phyloP scores from a whole-genome alignment of 257 asterid genomes.

The Solanum pinnatisectum region DNA sequence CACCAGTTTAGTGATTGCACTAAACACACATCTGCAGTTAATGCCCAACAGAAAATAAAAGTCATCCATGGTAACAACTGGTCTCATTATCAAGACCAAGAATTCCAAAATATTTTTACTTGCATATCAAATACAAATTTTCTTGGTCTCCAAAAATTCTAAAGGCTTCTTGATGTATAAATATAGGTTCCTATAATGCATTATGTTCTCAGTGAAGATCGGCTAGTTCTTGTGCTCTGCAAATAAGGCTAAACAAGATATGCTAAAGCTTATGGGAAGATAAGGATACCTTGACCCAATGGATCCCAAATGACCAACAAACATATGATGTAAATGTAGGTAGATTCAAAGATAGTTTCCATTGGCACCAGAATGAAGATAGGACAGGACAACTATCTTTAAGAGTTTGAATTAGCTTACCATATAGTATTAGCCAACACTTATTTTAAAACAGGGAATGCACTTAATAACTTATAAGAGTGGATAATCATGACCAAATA shows the following conservation, averaged over 20 bases:
- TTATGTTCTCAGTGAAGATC: not conserved
- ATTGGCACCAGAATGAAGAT: not conserved
- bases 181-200: not conserved
- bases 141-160: not conserved
- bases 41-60: not conserved
- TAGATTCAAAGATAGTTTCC: not conserved
- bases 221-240: not conserved
- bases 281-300: not conserved
- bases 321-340: not conserved
- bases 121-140: not conserved
- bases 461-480: not conserved
- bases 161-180: not conserved
- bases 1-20: slow-evolving; percentile 72
- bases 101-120: not conserved
- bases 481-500: not conserved
- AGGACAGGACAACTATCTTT: not conserved
- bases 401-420: not conserved
- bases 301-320: not conserved
- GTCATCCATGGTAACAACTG: not conserved
- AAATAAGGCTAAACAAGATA: not conserved
- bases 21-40: slow-evolving; percentile 69
- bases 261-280: not conserved
- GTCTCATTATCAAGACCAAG: not conserved
- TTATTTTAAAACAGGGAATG: not conserved
- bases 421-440: not conserved